phyloP scores from a whole-genome alignment of 192 early-diverging fungal genomes.

The Coemansia sp. region DNA sequence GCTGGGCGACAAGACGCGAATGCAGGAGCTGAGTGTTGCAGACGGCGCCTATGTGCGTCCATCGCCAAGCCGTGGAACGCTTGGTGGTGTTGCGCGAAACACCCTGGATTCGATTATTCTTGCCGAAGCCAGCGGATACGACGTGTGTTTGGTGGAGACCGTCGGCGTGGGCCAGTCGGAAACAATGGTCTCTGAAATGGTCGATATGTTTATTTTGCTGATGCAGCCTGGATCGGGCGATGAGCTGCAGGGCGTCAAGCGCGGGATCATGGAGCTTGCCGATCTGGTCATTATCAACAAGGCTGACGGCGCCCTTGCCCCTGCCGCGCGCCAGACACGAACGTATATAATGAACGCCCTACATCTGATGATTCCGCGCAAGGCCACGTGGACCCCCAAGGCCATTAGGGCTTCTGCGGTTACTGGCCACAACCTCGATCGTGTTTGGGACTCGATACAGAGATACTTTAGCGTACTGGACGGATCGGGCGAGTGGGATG shows the following conservation, averaged over 20 bases:
- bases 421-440: conserved; percentile 38
- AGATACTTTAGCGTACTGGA: conserved; percentile 22
- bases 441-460: conserved; percentile 31
- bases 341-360: conserved; percentile 54
- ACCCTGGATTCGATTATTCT: conserved; percentile 79
- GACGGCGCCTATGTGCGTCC: conserved; percentile 73
- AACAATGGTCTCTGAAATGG: conserved; percentile 85
- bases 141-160: conserved; percentile 79
- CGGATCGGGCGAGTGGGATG: conserved; percentile 34
- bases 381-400: conserved; percentile 32
- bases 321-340: conserved; percentile 63
- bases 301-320: conserved; percentile 67
- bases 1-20: conserved; percentile 84
- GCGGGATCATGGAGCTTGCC: conserved; percentile 83
- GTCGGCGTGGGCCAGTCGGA: conserved; percentile 88
- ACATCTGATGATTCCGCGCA: conserved; percentile 34
- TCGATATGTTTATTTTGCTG: conserved; percentile 81
- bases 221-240: conserved; percentile 82
- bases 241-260: conserved; percentile 88
- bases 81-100: conserved; percentile 77
- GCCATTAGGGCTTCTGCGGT: conserved; percentile 37
- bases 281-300: conserved; percentile 85
- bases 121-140: conserved; percentile 78
- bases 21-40: conserved; percentile 69
- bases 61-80: conserved; percentile 70